phyloP scores from a whole-genome alignment of 1,284 basidiomycete species.

The Leccinum insolens region DNA sequence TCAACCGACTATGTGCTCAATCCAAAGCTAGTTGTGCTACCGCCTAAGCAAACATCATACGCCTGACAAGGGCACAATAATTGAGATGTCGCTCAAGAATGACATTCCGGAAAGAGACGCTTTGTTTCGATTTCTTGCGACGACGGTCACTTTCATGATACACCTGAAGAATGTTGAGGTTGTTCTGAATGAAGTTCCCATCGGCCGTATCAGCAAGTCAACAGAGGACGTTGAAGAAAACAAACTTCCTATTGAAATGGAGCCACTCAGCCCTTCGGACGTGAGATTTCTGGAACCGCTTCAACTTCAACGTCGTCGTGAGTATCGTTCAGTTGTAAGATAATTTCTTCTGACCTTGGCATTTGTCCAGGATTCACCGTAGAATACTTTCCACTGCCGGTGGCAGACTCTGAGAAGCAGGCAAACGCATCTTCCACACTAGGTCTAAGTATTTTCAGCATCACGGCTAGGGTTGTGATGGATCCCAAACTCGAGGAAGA shows the following conservation, averaged over 20 bases:
- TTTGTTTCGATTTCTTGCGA: constrained; percentile 86
- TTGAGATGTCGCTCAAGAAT: constrained; percentile 86
- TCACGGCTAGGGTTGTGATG: too few species aligned
- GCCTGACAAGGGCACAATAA: constrained; percentile 70
- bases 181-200: constrained; percentile 74
- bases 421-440: too few species aligned
- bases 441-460: too few species aligned
- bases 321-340: too few species aligned
- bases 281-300: constrained; percentile 51
- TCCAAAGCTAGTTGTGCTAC: constrained; percentile 24
- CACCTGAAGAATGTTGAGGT: constrained; percentile 76
- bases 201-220: constrained; percentile 73
- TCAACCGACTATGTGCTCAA: neutral
- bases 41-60: constrained; percentile 57
- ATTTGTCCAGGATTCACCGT: too few species aligned
- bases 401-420: too few species aligned
- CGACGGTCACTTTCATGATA: constrained; percentile 92
- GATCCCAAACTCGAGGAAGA: too few species aligned
- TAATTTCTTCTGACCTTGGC: neutral
- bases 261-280: constrained; percentile 45
- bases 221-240: constrained; percentile 48
- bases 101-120: constrained; percentile 83
- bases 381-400: too few species aligned
- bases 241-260: constrained; percentile 49
- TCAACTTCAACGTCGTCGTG: too few species aligned